Evolutionary conservation across 257 asterid species (phyloP).

Genomic region (Anisodus acutangulus): DNA sequence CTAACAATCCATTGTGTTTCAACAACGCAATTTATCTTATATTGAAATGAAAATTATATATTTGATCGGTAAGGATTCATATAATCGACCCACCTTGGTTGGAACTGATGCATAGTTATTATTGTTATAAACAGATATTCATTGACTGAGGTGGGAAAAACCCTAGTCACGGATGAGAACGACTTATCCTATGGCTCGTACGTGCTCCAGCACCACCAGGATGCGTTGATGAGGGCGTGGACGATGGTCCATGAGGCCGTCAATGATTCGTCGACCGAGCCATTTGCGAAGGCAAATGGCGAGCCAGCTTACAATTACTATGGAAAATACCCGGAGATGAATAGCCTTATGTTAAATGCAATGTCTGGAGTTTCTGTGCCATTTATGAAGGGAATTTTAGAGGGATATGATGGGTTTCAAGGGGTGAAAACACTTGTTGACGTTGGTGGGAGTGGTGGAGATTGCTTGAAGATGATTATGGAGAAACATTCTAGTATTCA

Average conservation of each 20-base stretch:
- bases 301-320: constrained; percentile 37
- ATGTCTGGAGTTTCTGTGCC: constrained; percentile 47
- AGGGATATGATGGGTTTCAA: constrained; percentile 39
- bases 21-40: not conserved
- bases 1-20: not conserved
- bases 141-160: constrained; percentile 37
- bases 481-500: constrained; percentile 33
- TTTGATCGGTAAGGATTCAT: not conserved
- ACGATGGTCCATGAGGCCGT: constrained; percentile 42
- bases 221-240: constrained; percentile 40
- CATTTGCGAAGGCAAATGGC: constrained; percentile 39
- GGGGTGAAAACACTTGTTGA: constrained; percentile 39
- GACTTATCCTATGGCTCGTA: constrained; percentile 38
- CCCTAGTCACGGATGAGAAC: constrained; percentile 33
- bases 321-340: constrained; percentile 38
- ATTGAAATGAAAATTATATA: not conserved
- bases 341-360: constrained; percentile 39
- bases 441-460: constrained; percentile 45
- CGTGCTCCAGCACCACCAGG: constrained; percentile 43
- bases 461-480: constrained; percentile 41
- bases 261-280: constrained; percentile 35
- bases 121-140: constrained; percentile 32
- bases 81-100: not conserved
- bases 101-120: not conserved
- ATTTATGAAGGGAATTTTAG: constrained; percentile 39